Conservation (phyloP, 2,329 filamentous ascomycete genomes). For the Fusarium devonianum region DNA sequence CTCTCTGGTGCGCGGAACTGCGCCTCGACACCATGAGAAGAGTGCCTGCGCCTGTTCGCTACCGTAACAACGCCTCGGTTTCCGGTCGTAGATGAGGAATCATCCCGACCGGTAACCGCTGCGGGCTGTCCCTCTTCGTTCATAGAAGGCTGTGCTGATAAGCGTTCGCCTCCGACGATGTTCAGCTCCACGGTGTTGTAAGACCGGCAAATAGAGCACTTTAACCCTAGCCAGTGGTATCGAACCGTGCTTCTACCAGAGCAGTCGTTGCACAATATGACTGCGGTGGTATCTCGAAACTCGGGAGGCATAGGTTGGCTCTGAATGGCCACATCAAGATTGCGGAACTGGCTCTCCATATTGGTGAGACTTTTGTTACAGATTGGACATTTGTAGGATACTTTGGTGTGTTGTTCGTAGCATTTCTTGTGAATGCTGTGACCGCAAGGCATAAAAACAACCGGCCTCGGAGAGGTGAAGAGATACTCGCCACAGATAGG, state of each 20-base stretch:
- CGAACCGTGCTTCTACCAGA: constrained; percentile 83
- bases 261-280: constrained; percentile 95
- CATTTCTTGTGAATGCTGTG: constrained; percentile 94
- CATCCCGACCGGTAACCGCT: constrained; percentile 19
- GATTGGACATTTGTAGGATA: constrained; percentile 94
- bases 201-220: constrained; percentile 77
- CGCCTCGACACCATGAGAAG: constrained; percentile 48
- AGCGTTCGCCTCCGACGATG: constrained; percentile 57
- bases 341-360: constrained; percentile 95
- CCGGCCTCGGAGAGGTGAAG: constrained; percentile 86
- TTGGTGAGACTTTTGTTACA: constrained; percentile 97
- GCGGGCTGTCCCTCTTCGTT: constrained; percentile 34
- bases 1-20: constrained; percentile 49
- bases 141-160: constrained; percentile 38
- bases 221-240: constrained; percentile 95
- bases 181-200: constrained; percentile 74
- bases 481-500: constrained; percentile 97
- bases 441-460: constrained; percentile 94
- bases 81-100: constrained; percentile 15
- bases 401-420: constrained; percentile 85
- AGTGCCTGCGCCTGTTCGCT: constrained; percentile 49
- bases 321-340: constrained; percentile 85
- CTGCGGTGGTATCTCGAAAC: constrained; percentile 79
- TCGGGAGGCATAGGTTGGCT: constrained; percentile 91
- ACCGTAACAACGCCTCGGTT: constrained; percentile 23